phyloP scores from a whole-genome alignment of 2,329 filamentous ascomycete species.

The Fusarium praegraminearum region DNA sequence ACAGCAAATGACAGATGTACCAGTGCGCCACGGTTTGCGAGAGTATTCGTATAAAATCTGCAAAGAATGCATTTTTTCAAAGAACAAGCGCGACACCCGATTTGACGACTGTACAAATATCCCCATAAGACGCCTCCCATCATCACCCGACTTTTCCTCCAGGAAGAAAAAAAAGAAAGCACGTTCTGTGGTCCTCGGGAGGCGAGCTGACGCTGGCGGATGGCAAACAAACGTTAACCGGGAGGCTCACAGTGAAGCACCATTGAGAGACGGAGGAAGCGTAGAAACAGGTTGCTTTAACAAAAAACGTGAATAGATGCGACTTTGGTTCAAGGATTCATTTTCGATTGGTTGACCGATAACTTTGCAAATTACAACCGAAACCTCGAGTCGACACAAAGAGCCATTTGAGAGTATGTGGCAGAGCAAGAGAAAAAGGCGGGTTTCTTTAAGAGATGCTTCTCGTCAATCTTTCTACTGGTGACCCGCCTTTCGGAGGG shows the following conservation, averaged over 20 bases:
- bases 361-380: constrained; percentile 70
- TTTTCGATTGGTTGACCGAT: constrained; percentile 68
- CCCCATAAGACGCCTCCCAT: constrained; percentile 50
- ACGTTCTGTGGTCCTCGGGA: constrained; percentile 44
- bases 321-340: constrained; percentile 57
- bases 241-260: constrained; percentile 50
- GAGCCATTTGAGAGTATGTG: constrained; percentile 57
- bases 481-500: constrained; percentile 80
- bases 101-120: constrained; percentile 49
- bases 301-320: constrained; percentile 48
- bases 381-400: constrained; percentile 61
- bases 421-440: constrained; percentile 54
- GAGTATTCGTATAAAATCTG: constrained; percentile 43
- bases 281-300: constrained; percentile 44
- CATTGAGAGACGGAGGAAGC: constrained; percentile 45
- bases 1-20: constrained; percentile 34
- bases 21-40: constrained; percentile 40
- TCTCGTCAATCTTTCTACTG: constrained; percentile 63
- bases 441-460: constrained; percentile 50
- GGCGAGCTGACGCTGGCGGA: constrained; percentile 40
- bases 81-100: constrained; percentile 46
- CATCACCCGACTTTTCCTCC: constrained; percentile 50
- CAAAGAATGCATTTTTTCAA: constrained; percentile 48
- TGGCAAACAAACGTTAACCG: constrained; percentile 42
- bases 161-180: constrained; percentile 47